Percentiles rank a stretch among this genome's conserved stretches.
Evolutionary conservation across 2,329 filamentous ascomycete species (phyloP).

Genomic region (Arthrocladium fulminans): DNA sequence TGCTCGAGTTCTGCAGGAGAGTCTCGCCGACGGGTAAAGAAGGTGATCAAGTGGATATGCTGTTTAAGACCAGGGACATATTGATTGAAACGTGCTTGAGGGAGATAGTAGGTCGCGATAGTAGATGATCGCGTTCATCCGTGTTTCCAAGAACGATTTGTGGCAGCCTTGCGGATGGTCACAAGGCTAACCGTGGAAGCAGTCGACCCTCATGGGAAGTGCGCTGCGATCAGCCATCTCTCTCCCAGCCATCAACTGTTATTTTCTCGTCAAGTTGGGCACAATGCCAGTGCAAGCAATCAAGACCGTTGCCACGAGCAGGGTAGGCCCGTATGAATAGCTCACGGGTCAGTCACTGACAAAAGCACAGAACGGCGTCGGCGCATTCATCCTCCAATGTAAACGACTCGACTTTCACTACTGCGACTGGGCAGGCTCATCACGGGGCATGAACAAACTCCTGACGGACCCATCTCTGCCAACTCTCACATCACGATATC

Average conservation of each 20-base stretch:
- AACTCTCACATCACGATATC: conserved; percentile 44
- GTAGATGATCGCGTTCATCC: no score
- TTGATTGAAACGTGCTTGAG: no score
- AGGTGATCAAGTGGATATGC: no score
- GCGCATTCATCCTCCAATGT: conserved; percentile 95
- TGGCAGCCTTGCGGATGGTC: not conserved
- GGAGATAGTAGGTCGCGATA: no score
- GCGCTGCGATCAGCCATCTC: not conserved
- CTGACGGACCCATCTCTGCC: conserved; percentile 29
- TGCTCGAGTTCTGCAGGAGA: no score
- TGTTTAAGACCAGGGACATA: no score
- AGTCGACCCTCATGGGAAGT: no score
- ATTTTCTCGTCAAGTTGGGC: not conserved
- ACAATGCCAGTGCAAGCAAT: conserved; percentile 41
- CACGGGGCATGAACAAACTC: conserved; percentile 69
- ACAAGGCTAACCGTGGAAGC: no score
- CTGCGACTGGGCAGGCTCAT: conserved; percentile 92
- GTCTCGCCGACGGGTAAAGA: no score
- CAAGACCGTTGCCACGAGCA: conserved; percentile 46
- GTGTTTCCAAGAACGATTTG: no score
- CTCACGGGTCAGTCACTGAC: no score
- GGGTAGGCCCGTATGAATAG: conserved; percentile 36
- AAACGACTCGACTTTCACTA: conserved; percentile 93
- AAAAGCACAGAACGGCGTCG: conserved; percentile 78
- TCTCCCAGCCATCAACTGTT: not conserved